phyloP scores from a whole-genome alignment of 129 eudicot genomes.

The Mikania micrantha region DNA sequence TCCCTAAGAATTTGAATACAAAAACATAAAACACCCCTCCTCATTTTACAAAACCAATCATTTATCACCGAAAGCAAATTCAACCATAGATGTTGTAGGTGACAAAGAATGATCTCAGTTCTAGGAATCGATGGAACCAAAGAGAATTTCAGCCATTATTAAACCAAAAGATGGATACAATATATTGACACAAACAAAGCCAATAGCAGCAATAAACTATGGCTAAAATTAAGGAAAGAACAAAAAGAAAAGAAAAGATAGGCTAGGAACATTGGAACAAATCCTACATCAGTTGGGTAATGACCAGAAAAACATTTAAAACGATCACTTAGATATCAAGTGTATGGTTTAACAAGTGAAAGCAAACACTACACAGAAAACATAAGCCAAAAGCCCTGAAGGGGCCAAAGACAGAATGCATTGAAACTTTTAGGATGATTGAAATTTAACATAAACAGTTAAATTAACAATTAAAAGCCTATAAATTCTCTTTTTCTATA shows the following conservation, averaged over 20 bases:
- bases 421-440: constrained; percentile 25
- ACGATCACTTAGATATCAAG: not conserved
- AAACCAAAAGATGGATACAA: too few relatives aligned
- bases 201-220: too few relatives aligned
- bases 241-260: too few relatives aligned
- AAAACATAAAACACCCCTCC: not conserved
- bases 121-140: too few relatives aligned
- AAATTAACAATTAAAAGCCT: constrained; percentile 6
- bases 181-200: too few relatives aligned
- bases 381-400: constrained; percentile 51
- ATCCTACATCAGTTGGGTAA: too few relatives aligned
- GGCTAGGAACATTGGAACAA: too few relatives aligned
- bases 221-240: too few relatives aligned
- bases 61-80: constrained; percentile 13
- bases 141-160: too few relatives aligned
- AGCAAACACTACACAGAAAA: constrained; percentile 58
- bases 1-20: constrained; percentile 4
- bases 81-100: constrained; percentile 9
- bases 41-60: constrained; percentile 7
- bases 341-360: constrained; percentile 43
- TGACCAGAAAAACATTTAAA: too few relatives aligned
- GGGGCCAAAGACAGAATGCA: constrained; percentile 35
- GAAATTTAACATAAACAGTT: not conserved
- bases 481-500: constrained; percentile 1
- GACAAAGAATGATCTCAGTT: constrained; percentile 17